phyloP scores from a whole-genome alignment of 2,329 filamentous ascomycete genomes.

The Hymenoscyphus infarciens region DNA sequence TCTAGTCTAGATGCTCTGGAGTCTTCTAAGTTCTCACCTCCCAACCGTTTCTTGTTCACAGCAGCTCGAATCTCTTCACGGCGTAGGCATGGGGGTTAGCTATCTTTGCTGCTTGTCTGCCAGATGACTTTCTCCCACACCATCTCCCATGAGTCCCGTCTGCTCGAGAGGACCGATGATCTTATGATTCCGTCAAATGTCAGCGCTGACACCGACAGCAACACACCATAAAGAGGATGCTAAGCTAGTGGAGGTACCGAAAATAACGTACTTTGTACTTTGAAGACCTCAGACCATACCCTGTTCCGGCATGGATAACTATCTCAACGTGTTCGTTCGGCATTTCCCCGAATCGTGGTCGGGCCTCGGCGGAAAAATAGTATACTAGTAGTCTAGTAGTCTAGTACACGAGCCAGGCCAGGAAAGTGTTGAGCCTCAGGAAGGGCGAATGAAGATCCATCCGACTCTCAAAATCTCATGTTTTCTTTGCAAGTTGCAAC shows the following conservation, averaged over 20 bases:
- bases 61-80: background rate
- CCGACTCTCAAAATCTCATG: constrained; percentile 3
- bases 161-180: background rate
- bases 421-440: constrained; percentile 4
- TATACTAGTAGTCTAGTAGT: background rate
- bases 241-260: background rate
- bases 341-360: background rate
- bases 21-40: background rate
- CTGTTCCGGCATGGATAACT: background rate
- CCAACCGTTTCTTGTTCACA: background rate
- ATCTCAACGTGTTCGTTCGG: background rate
- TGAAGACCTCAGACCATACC: background rate
- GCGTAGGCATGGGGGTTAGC: background rate
- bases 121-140: background rate
- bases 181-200: background rate
- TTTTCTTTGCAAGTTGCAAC: constrained; percentile 15
- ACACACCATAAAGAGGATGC: background rate
- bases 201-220: background rate
- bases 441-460: constrained; percentile 1
- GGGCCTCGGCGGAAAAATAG: background rate
- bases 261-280: background rate
- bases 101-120: background rate
- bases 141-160: too few relatives aligned
- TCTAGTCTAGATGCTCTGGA: background rate
- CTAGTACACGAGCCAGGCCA: background rate